Evolutionary conservation across 306 rosid species (phyloP).

Genomic region (Herpetospermum pedunculosum): DNA sequence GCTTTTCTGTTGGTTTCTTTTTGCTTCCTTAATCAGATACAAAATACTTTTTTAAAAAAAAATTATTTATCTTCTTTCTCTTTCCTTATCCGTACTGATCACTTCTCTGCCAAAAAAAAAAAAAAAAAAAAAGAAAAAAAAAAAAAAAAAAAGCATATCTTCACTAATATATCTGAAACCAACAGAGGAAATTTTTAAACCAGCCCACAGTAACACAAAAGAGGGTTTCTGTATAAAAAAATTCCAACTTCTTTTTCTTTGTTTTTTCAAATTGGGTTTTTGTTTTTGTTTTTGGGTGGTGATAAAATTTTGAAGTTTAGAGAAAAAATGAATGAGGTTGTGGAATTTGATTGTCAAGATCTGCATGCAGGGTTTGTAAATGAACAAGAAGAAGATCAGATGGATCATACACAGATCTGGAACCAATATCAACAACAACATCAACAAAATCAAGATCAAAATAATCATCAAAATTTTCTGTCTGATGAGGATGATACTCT

Average conservation of each 20-base stretch:
- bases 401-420: slow-evolving; percentile 5
- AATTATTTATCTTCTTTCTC: slow-evolving; percentile 1
- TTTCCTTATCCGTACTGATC: slow-evolving; percentile 37
- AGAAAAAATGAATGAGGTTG: slow-evolving; percentile 14
- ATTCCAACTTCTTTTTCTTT: background rate
- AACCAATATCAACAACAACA: background rate
- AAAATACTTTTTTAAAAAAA: background rate
- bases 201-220: background rate
- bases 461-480: slow-evolving; percentile 22
- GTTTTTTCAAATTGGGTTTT: background rate
- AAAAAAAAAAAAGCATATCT: too few species aligned
- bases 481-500: slow-evolving; percentile 30
- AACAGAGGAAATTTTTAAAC: slow-evolving; percentile 10
- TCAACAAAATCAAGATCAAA: slow-evolving; percentile 7
- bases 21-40: slow-evolving; percentile 59
- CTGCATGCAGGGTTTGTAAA: slow-evolving; percentile 43
- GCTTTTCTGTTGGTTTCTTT: slow-evolving; percentile 67
- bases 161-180: slow-evolving; percentile 15
- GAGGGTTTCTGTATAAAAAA: background rate
- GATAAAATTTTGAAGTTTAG: too few species aligned
- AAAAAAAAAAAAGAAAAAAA: background rate
- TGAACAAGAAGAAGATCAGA: background rate
- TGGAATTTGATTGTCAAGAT: slow-evolving; percentile 27
- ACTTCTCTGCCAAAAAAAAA: background rate
- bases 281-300: background rate